Conservation (phyloP, 2,329 filamentous ascomycete genomes). For the Monosporascus sp. region DNA sequence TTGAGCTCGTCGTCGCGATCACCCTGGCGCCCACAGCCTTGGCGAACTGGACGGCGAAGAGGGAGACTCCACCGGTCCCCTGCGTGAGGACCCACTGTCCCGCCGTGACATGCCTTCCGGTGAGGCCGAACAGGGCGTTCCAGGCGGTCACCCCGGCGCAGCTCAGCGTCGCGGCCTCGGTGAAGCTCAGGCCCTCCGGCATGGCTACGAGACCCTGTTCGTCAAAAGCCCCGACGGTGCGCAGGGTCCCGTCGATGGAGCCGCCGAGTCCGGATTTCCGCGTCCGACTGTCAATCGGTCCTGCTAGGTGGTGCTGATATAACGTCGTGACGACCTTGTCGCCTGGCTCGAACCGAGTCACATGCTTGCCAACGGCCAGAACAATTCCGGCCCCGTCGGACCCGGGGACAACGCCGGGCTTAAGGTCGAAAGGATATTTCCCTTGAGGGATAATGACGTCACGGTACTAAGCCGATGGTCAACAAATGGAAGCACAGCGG, state of each 20-base stretch:
- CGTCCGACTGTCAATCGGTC: conserved; percentile 8
- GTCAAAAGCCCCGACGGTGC: conserved; percentile 24
- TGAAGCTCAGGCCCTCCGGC: conserved; percentile 42
- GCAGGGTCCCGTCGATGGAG: conserved; percentile 26
- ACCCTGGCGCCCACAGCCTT: not conserved
- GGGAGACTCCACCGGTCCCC: conserved; percentile 37
- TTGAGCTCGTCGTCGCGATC: conserved; percentile 37
- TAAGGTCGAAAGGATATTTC: conserved; percentile 19
- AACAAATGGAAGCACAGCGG: not conserved
- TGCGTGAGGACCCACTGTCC: conserved; percentile 32
- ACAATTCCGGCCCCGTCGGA: conserved; percentile 50
- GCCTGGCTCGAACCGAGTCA: conserved; percentile 43
- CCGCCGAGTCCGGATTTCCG: conserved; percentile 17
- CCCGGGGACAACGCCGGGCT: conserved; percentile 20
- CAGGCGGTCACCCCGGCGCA: conserved; percentile 47
- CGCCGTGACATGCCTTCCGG: conserved; percentile 15
- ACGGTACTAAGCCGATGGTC: conserved; percentile 3
- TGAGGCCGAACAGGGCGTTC: conserved; percentile 50
- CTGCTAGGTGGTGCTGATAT: conserved; percentile 16
- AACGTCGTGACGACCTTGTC: conserved; percentile 42
- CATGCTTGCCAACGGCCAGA: conserved; percentile 40
- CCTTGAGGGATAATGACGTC: conserved; percentile 4
- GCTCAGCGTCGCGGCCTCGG: conserved; percentile 44
- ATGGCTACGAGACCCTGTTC: conserved; percentile 55
- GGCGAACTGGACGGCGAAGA: conserved; percentile 10